These are phyloP conservation scores for Pseudopyricularia cyperi DNA, from an alignment of 2,329 filamentous ascomycete species.

Conservation along the genomic window DNA sequence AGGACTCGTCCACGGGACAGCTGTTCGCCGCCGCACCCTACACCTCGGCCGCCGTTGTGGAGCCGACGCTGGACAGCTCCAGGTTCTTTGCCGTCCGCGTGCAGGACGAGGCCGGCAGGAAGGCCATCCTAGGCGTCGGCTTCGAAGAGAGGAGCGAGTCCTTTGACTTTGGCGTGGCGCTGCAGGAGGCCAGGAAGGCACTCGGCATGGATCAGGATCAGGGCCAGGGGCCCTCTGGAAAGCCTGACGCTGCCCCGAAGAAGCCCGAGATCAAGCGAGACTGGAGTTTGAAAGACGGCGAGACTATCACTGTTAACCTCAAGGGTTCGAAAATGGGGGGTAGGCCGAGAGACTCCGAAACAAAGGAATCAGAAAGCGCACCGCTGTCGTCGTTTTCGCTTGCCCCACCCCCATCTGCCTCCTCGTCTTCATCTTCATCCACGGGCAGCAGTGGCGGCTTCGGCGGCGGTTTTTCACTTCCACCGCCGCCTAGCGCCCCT, in stretches of 20 bases:
- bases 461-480: conserved; percentile 27
- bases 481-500: conserved; percentile 52
- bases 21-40: conserved; percentile 81
- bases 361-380: conserved; percentile 14
- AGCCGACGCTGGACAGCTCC: conserved; percentile 65
- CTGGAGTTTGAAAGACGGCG: conserved; percentile 76
- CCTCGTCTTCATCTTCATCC: conserved; percentile 5
- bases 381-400: conserved; percentile 52
- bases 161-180: conserved; percentile 70
- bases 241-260: conserved; percentile 12
- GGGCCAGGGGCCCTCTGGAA: conserved; percentile 18
- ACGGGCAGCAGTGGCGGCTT: conserved; percentile 13
- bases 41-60: conserved; percentile 49
- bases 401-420: conserved; percentile 50
- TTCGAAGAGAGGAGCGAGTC: conserved; percentile 80
- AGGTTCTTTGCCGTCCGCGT: conserved; percentile 79
- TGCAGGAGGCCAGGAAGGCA: conserved; percentile 66
- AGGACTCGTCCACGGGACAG: conserved; percentile 59
- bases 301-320: conserved; percentile 76
- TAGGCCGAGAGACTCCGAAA: conserved; percentile 19
- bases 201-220: conserved; percentile 48
- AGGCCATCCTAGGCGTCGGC: conserved; percentile 70
- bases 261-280: conserved; percentile 50
- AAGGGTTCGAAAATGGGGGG: conserved; percentile 39
- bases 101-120: conserved; percentile 59